Percentiles rank a stretch among this genome's conserved stretches.
Conservation (phyloP, 805 yeast genomes). For the Kockiozyma suomiensis region DNA sequence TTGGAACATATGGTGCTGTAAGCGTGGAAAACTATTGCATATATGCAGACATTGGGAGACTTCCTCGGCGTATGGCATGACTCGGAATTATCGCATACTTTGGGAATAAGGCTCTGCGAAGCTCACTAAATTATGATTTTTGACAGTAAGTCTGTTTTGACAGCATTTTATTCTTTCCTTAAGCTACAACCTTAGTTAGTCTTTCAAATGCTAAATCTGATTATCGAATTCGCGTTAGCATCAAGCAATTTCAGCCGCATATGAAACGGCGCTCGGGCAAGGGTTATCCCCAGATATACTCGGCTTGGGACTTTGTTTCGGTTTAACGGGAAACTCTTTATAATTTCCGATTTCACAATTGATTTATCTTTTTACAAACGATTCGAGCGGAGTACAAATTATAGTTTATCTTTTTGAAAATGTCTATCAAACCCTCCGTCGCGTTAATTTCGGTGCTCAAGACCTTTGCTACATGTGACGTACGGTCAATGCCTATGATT, state of each 20-base stretch:
- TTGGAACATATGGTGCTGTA: too few relatives aligned
- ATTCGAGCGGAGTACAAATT: too few relatives aligned
- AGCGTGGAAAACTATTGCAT: neutral
- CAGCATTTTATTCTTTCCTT: too few relatives aligned
- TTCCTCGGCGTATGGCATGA: neutral
- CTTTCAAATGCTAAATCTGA: too few relatives aligned
- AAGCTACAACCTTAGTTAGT: too few relatives aligned
- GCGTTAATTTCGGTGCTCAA: constrained; percentile 15
- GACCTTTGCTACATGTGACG: constrained; percentile 28
- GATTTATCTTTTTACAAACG: too few relatives aligned
- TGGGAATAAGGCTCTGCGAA: too few relatives aligned
- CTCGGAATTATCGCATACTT: neutral
- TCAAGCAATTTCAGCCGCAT: neutral
- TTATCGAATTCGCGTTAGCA: neutral
- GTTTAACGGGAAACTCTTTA: too few relatives aligned
- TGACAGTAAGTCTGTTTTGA: too few relatives aligned
- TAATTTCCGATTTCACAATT: neutral
- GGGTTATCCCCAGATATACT: neutral
- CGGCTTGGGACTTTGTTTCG: neutral
- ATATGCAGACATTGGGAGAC: neutral
- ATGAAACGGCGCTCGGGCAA: neutral
- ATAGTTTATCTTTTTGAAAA: too few relatives aligned
- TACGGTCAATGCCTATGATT: neutral
- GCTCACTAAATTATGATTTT: too few relatives aligned
- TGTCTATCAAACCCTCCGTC: constrained; percentile 12